A percentile compares a stretch with the other conserved stretches of the same genome.
Evolutionary conservation across 768 basidiomycete genomes (phyloP).

Genomic region (Rhizopogon roseolus): DNA sequence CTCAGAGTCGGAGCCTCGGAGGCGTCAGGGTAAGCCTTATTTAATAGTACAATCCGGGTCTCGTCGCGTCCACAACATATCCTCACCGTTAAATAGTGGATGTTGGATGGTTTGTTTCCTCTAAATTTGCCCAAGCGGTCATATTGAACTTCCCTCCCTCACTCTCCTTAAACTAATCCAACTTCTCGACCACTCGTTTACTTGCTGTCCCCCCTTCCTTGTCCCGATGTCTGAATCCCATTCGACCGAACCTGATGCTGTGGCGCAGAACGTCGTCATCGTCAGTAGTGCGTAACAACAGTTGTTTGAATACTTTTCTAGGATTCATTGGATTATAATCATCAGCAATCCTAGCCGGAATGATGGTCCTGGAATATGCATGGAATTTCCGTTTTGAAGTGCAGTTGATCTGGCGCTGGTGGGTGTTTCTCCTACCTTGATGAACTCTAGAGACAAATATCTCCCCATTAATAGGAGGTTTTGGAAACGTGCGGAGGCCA

Average conservation of each 20-base stretch:
- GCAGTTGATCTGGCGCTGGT: slow-evolving; percentile 17
- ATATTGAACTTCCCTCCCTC: too few species aligned
- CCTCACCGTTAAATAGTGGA: background rate
- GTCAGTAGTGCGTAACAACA: background rate
- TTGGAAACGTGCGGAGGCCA: background rate
- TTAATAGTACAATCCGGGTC: too few species aligned
- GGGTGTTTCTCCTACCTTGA: background rate
- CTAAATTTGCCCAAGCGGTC: background rate
- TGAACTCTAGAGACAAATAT: background rate
- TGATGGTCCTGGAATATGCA: slow-evolving; percentile 14
- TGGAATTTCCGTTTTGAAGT: slow-evolving; percentile 12
- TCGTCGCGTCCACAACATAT: background rate
- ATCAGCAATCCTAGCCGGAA: slow-evolving; percentile 4
- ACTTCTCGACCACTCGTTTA: background rate
- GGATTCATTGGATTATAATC: background rate
- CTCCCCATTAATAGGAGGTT: background rate
- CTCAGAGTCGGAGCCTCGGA: too few species aligned
- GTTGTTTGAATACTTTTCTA: background rate
- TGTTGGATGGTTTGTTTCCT: background rate
- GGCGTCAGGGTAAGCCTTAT: too few species aligned
- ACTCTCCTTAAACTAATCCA: background rate
- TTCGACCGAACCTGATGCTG: background rate
- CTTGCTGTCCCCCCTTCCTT: too few species aligned
- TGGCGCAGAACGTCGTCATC: background rate
- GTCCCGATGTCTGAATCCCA: too few species aligned